Evolutionary conservation across 257 asterid species (phyloP).

Genomic region (Echites panduratus): DNA sequence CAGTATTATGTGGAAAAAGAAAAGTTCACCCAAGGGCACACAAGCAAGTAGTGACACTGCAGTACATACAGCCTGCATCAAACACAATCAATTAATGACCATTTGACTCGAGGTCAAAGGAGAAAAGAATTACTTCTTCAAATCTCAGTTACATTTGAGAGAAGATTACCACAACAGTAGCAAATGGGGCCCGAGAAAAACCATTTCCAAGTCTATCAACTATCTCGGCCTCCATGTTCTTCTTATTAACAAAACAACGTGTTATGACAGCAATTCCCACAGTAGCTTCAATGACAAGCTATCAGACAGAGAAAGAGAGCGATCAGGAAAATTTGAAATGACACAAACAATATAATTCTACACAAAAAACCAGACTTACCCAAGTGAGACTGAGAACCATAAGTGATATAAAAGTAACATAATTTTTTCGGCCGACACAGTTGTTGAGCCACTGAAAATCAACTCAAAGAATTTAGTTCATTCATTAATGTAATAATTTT

Average conservation of each 20-base stretch:
- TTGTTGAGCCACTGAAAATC: slow-evolving; percentile 87
- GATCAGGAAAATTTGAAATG: background rate
- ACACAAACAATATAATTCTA: background rate
- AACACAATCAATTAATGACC: background rate
- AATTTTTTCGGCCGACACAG: slow-evolving; percentile 94
- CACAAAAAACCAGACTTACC: slow-evolving; percentile 48
- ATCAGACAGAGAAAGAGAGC: slow-evolving; percentile 32
- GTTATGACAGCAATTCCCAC: slow-evolving; percentile 85
- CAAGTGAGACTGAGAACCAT: slow-evolving; percentile 88
- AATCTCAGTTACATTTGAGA: slow-evolving; percentile 9
- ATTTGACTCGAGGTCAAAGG: background rate
- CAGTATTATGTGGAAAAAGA: slow-evolving; percentile 95
- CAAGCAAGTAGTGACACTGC: slow-evolving; percentile 86
- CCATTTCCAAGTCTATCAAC: slow-evolving; percentile 92
- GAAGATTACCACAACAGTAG: slow-evolving; percentile 85
- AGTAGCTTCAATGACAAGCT: slow-evolving; percentile 85
- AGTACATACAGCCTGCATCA: slow-evolving; percentile 80
- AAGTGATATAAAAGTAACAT: slow-evolving; percentile 66
- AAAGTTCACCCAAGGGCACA: slow-evolving; percentile 93
- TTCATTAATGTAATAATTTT: slow-evolving; percentile 7
- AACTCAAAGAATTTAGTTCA: slow-evolving; percentile 31
- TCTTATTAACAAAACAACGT: slow-evolving; percentile 71
- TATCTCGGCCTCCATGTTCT: slow-evolving; percentile 76
- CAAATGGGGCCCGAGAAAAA: slow-evolving; percentile 94
- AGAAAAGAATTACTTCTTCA: slow-evolving; percentile 8